Base-by-base conservation (phyloP, 2,329 filamentous ascomycete genomes). In the Xylariaceae sp. region DNA sequence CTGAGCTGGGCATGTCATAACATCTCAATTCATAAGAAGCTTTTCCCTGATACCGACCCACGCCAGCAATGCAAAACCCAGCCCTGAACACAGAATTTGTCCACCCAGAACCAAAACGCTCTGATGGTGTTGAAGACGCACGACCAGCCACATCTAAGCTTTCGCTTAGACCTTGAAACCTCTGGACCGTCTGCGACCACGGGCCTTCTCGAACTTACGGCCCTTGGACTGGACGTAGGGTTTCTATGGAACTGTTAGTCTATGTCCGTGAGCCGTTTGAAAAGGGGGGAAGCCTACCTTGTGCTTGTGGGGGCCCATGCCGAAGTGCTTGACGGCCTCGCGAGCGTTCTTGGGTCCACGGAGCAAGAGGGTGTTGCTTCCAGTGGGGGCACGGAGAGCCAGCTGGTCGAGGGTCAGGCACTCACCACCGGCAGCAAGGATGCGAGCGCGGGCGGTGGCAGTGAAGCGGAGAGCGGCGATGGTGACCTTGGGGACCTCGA, bases 241-340 rank as follows among this genome's bases (percentile, higher is more conserved):
- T 81, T 96, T 97, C 90, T 92, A 55, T 46, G 60, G 28, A 48
- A 44, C 30, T 38, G 52, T 71, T 52, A 72, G 65, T 49, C 47
- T 36, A 35, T 5, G 1, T 7, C 1, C 3, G 2, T 0, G 21
- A 30, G 7, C 2, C 0, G 21, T 30, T 4, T 9, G 5, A 21
- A n/a, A 38, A 19, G 14, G 2, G 24, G 6, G 2, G 3, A 9
- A 39, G 64, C 75, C 55, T 68, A 88, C 86, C 85, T 97, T 98
- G 84, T 94, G 76, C 71, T 82, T 89, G 82, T 98, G 92, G 55
- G 92, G 92, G 56, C 92, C 94, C 61, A 98, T 85, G 67, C 94
- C 92, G 67, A 98, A 98, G 78, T 98, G 94, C 85, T 94, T 97
- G 70, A 97, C 76, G 51, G 92, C 87, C 82, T 98, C 92, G 67